phyloP scores from a whole-genome alignment of 2,329 filamentous ascomycete species.

The Colletotrichum orchidophilum region DNA sequence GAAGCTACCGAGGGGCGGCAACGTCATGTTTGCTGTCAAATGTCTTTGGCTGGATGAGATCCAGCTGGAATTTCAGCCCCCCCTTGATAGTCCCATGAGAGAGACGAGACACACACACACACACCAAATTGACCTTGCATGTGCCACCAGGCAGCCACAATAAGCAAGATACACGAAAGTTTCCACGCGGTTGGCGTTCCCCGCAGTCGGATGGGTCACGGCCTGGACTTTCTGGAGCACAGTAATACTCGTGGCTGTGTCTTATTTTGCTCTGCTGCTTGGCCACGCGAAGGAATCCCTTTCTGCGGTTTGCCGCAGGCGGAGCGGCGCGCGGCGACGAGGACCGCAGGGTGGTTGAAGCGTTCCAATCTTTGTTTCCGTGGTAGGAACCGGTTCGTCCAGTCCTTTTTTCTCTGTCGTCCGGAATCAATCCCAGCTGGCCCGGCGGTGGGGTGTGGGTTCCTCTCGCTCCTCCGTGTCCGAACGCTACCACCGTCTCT shows the following conservation, averaged over 20 bases:
- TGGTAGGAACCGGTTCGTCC: neutral
- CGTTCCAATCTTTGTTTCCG: neutral
- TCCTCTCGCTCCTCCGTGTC: neutral
- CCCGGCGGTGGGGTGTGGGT: neutral
- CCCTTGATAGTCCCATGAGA: neutral
- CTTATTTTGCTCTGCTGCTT: neutral
- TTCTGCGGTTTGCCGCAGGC: neutral
- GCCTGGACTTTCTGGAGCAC: neutral
- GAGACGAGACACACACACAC: neutral
- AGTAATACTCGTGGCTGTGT: neutral
- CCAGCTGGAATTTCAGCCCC: slow-evolving; percentile 13
- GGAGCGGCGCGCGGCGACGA: neutral
- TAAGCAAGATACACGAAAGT: neutral
- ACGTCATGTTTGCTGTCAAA: neutral
- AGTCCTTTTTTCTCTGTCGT: neutral
- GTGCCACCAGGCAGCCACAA: slow-evolving; percentile 9
- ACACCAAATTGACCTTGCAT: slow-evolving; percentile 7
- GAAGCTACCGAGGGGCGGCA: slow-evolving; percentile 12
- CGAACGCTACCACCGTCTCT: neutral
- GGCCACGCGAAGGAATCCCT: neutral
- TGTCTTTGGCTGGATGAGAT: neutral
- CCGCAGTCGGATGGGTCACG: neutral
- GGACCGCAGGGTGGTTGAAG: neutral
- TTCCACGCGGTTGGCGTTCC: neutral
- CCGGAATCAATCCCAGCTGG: neutral